These are phyloP conservation scores for Coemansia sp. DNA, from an alignment of 192 early-diverging fungal genomes.

Conservation along the genomic window DNA sequence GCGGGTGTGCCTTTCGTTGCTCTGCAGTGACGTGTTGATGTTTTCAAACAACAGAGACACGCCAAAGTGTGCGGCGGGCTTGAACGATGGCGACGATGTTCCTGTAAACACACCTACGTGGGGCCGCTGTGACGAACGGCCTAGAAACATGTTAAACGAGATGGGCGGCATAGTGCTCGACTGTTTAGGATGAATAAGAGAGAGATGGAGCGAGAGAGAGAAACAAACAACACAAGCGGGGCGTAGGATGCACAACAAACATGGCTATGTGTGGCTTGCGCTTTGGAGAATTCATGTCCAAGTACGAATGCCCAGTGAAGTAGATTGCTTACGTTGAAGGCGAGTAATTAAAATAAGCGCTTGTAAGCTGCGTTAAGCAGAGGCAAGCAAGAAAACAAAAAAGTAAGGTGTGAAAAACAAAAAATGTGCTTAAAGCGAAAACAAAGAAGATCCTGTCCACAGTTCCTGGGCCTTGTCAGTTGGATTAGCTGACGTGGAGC, in stretches of 20 bases:
- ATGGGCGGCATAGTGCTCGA: constrained; percentile 20
- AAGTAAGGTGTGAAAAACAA: background rate
- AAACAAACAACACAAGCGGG: background rate
- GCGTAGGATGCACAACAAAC: too few relatives aligned
- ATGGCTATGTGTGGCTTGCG: too few relatives aligned
- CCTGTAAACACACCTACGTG: constrained; percentile 32
- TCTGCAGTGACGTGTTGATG: constrained; percentile 11
- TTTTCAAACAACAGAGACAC: constrained; percentile 47
- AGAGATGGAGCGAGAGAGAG: background rate
- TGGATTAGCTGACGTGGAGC: background rate
- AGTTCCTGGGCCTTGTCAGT: background rate
- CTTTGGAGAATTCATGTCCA: too few relatives aligned
- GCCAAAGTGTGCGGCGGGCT: constrained; percentile 30
- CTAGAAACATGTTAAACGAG: constrained; percentile 40
- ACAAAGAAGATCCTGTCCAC: background rate
- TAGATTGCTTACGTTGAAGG: too few relatives aligned
- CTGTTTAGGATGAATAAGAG: background rate
- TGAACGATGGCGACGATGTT: constrained; percentile 12
- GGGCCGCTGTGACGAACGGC: constrained; percentile 43
- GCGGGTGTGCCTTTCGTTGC: background rate
- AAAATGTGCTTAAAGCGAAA: background rate
- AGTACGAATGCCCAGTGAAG: too few relatives aligned
- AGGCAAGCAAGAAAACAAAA: too few relatives aligned
- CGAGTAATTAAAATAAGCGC: too few relatives aligned
- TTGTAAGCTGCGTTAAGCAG: too few relatives aligned